Conservation (phyloP, 2,329 filamentous ascomycete species). For the Colletotrichum sansevieriae region DNA sequence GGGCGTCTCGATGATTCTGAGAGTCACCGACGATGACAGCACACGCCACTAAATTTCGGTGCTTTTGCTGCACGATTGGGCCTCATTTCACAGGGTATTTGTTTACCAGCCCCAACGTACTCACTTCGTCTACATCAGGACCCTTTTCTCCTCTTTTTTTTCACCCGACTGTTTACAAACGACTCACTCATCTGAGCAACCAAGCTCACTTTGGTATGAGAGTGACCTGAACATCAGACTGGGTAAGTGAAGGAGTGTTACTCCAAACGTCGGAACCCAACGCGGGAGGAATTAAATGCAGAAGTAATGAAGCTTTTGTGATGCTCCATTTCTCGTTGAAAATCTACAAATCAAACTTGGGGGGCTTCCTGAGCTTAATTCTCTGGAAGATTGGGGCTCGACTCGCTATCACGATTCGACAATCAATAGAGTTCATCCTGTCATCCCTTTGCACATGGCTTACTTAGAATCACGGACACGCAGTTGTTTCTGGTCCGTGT, state of each 20-base stretch:
- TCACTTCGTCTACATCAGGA: no score
- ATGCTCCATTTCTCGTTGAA: not conserved
- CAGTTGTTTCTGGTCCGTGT: constrained; percentile 31
- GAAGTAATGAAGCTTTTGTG: no score
- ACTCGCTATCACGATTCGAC: not conserved
- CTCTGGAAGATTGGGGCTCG: not conserved
- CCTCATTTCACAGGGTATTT: not conserved
- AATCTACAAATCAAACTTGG: not conserved
- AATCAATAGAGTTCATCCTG: constrained; percentile 6
- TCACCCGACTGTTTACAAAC: no score
- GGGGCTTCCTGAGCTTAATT: not conserved
- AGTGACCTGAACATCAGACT: no score
- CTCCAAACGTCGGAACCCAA: no score
- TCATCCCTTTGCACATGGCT: not conserved
- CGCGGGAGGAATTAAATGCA: no score
- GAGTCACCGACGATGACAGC: not conserved
- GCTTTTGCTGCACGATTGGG: not conserved
- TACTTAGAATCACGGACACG: not conserved
- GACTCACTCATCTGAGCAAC: no score
- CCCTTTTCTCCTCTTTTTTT: no score
- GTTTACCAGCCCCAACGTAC: no score
- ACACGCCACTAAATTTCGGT: not conserved
- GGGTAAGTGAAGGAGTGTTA: no score
- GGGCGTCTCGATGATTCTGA: not conserved
- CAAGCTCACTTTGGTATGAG: no score